A percentile compares a stretch with the other conserved stretches of the same genome.
Evolutionary conservation across 345 rosid species (phyloP).

Genomic region (Erucastrum elatum): DNA sequence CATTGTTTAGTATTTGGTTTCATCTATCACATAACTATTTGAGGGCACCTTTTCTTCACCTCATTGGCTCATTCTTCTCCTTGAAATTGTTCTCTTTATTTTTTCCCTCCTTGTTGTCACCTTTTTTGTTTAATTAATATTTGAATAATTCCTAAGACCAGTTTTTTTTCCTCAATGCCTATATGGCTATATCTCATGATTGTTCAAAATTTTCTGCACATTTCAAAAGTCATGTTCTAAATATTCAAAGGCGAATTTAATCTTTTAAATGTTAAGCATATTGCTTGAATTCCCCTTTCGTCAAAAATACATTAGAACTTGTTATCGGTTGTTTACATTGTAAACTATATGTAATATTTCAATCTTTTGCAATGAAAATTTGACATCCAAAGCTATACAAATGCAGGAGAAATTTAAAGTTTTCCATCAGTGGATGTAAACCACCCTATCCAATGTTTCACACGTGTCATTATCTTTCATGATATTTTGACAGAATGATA

Average conservation of each 20-base stretch:
- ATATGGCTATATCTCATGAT: not conserved
- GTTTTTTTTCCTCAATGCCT: not conserved
- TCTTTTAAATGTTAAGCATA: not conserved
- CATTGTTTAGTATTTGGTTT: not conserved
- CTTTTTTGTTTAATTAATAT: not conserved
- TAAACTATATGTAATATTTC: not conserved
- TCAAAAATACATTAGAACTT: not conserved
- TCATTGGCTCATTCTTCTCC: not conserved
- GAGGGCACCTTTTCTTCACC: conserved; percentile 1
- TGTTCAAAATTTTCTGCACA: not conserved
- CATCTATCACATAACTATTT: not conserved
- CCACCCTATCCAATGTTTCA: no score
- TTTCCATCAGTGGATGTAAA: no score
- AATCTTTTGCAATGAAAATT: not conserved
- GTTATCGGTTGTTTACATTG: not conserved
- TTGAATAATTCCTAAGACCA: not conserved
- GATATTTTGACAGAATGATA: no score
- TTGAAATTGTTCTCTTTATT: not conserved
- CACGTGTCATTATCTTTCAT: no score
- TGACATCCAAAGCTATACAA: not conserved
- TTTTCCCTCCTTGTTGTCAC: not conserved
- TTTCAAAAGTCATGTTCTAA: not conserved
- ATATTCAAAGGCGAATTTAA: not conserved
- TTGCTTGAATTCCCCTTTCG: not conserved
- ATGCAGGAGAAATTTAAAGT: not conserved